Conservation (phyloP, 345 rosid genomes). For the Linum lewisii region DNA sequence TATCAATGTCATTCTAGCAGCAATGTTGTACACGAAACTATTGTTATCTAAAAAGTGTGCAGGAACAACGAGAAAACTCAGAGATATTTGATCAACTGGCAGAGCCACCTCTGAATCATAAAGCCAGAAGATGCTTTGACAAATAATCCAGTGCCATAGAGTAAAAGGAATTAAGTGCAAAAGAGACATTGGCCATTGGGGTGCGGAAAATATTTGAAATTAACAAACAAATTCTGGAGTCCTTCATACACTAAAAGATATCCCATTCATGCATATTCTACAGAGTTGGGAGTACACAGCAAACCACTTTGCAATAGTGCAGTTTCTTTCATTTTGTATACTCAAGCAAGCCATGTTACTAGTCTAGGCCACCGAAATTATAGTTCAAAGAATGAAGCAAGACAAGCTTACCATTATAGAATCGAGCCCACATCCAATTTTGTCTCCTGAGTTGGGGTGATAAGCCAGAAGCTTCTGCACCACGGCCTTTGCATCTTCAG, state of each 20-base stretch:
- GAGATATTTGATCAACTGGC: neutral
- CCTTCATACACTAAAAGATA: neutral
- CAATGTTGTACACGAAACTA: neutral
- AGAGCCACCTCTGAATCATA: neutral
- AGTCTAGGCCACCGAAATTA: neutral
- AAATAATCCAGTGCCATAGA: neutral
- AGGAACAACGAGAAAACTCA: neutral
- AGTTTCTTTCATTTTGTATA: neutral
- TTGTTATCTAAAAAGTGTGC: too few relatives aligned
- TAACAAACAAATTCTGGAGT: neutral
- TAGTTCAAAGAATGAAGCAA: neutral
- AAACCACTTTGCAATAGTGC: neutral
- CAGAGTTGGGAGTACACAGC: neutral
- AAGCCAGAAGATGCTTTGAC: neutral
- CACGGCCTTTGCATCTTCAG: slow-evolving; percentile 51
- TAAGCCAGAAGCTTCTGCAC: slow-evolving; percentile 57
- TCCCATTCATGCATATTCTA: neutral
- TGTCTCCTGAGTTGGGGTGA: slow-evolving; percentile 72
- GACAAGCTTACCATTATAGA: slow-evolving; percentile 50
- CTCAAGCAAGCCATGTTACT: neutral
- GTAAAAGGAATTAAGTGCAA: neutral
- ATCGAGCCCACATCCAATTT: slow-evolving; percentile 75
- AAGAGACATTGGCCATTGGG: neutral
- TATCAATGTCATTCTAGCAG: neutral
- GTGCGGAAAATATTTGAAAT: neutral